Base-by-base conservation (phyloP, 2,329 filamentous ascomycete genomes). In the Allantophomopsis cytisporea region DNA sequence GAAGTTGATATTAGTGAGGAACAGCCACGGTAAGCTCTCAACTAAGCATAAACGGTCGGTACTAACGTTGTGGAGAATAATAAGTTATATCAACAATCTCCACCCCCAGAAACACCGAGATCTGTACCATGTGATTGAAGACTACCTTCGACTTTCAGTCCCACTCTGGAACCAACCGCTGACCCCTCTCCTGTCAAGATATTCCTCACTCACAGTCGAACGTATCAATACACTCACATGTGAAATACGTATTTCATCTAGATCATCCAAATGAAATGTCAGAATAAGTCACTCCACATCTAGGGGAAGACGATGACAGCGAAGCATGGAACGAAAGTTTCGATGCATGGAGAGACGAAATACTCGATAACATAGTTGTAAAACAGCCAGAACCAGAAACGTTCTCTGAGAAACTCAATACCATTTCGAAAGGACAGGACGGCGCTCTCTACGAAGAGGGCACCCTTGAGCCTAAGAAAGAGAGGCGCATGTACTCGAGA, bases 11-110 rank as follows among this genome's bases (percentile, higher is more conserved):
- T 62, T 7, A 41, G 45, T 35, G 36, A 41, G 13, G 42, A 46
- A 45, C 5, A 39, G 5, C 21, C 45, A 11, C 49, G 45, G 49
- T 52, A 34, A 21, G 15, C 15, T 13, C 14, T 12, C 23, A 28
- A 12, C 40, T 32, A 41, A 35, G 13, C 31, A n/a, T n/a, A 10
- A 32, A 11, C 15, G 17, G 38, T 2, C 36, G 7, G 14, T 23
- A 36, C 52, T 54, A 47, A 47, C 51, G 37, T 39, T 45, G 33
- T 47, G 49, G 34, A 55, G 46, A 37, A 55, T 65, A 36, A 52
- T 48, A 4, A 60, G 58, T 30, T 66, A 66, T 41, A 63, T 66
- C 49, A 66, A 66, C 43, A 66, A 65, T 40, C 50, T 67, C 6
- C 61, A 66, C 42, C 63, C 64, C 0, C 39, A 42, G 4, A 52